Percentiles rank a stretch among this genome's conserved stretches.
Conservation (phyloP, 2,329 filamentous ascomycete species). For the Sphaerulina vaccinii region DNA sequence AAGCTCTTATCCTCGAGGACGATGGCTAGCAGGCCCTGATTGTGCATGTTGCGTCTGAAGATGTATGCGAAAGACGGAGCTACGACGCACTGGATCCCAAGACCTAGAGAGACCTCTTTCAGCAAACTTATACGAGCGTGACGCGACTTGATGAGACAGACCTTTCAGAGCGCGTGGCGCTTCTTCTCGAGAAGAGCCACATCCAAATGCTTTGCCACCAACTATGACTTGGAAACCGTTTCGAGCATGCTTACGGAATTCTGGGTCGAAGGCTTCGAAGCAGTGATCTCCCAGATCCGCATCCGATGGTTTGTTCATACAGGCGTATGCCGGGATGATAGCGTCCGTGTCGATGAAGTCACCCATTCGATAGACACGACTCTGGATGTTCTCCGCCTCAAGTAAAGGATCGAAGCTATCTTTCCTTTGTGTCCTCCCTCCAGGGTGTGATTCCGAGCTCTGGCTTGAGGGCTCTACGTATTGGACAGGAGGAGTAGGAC, state of each 20-base stretch:
- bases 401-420: neutral
- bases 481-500: too few species aligned
- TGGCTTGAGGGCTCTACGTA: too few species aligned
- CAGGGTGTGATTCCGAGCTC: neutral
- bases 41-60: conserved; percentile 12
- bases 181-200: conserved; percentile 13
- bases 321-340: conserved; percentile 4
- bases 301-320: neutral
- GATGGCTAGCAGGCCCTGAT: conserved; percentile 12
- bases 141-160: neutral
- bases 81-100: conserved; percentile 13
- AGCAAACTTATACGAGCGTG: neutral
- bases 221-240: conserved; percentile 11
- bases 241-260: conserved; percentile 9
- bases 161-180: conserved; percentile 16
- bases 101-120: neutral
- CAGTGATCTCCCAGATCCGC: conserved; percentile 13
- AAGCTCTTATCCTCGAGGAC: conserved; percentile 11
- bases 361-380: conserved; percentile 1
- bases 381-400: neutral
- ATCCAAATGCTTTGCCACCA: conserved; percentile 16
- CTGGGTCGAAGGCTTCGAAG: conserved; percentile 10
- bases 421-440: neutral
- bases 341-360: conserved; percentile 17
- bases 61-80: conserved; percentile 17